Evolutionary conservation across 768 basidiomycete genomes (phyloP).

Genomic region (Crepidotus variabilis): DNA sequence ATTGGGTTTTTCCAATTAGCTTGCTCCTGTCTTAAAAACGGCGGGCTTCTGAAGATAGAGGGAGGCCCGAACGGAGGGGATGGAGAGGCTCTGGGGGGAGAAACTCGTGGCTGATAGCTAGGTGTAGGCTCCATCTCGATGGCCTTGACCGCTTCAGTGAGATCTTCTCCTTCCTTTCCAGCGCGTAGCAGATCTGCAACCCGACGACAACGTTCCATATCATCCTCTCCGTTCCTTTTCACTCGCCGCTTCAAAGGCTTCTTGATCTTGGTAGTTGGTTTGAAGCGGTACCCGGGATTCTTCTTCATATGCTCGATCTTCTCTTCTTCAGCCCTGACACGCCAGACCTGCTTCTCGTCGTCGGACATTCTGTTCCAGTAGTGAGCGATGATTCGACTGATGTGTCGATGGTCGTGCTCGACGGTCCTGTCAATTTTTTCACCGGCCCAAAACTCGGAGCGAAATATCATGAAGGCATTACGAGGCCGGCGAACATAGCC

Average conservation of each 20-base stretch:
- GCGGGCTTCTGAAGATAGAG: slow-evolving; percentile 4
- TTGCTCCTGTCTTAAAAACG: too few species aligned
- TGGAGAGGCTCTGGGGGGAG: not conserved
- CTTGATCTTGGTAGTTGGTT: slow-evolving; percentile 38
- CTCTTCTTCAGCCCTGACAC: slow-evolving; percentile 45
- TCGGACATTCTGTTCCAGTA: slow-evolving; percentile 54
- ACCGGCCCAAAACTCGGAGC: slow-evolving; percentile 54
- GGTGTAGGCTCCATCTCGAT: not conserved
- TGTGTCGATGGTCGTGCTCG: slow-evolving; percentile 55
- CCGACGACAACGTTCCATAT: slow-evolving; percentile 43
- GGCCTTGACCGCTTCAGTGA: slow-evolving; percentile 37
- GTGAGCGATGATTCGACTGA: slow-evolving; percentile 52
- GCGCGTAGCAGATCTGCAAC: slow-evolving; percentile 47
- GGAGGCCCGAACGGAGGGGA: slow-evolving; percentile 26
- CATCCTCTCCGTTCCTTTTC: slow-evolving; percentile 45
- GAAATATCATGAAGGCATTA: slow-evolving; percentile 80
- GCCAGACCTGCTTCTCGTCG: slow-evolving; percentile 47
- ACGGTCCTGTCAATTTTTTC: slow-evolving; percentile 43
- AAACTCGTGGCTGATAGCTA: not conserved
- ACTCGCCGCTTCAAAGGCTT: slow-evolving; percentile 47
- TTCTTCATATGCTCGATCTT: slow-evolving; percentile 43
- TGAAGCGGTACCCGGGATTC: slow-evolving; percentile 56
- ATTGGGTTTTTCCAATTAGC: too few species aligned
- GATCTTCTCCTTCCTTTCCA: slow-evolving; percentile 47
- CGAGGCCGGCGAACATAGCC: slow-evolving; percentile 70